phyloP scores from a whole-genome alignment of 208 protist species.

The Zelonia costaricensis region DNA sequence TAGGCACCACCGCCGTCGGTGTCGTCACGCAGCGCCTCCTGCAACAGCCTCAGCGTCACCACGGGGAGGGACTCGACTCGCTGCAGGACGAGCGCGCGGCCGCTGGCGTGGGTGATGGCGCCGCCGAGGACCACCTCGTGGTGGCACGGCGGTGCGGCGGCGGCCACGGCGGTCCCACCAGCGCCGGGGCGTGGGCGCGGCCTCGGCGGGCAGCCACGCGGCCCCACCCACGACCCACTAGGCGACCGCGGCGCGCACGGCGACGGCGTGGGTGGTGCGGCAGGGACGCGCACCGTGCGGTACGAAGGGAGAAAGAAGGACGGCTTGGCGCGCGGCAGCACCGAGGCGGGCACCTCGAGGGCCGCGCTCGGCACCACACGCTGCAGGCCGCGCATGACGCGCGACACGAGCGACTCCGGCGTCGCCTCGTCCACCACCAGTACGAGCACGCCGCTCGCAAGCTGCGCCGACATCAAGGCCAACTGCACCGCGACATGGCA shows the following conservation, averaged over 20 bases:
- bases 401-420: slow-evolving; percentile 12
- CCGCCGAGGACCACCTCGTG: slow-evolving; percentile 36
- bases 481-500: slow-evolving; percentile 36
- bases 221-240: too few relatives aligned
- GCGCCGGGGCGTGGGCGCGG: too few relatives aligned
- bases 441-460: slow-evolving; percentile 28
- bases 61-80: slow-evolving; percentile 30
- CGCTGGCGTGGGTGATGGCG: slow-evolving; percentile 29
- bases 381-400: slow-evolving; percentile 18
- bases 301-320: slow-evolving; percentile 44
- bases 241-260: neutral
- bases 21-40: slow-evolving; percentile 28
- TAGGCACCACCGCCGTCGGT: too few relatives aligned
- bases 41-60: slow-evolving; percentile 41
- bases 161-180: neutral
- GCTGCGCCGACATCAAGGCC: slow-evolving; percentile 41
- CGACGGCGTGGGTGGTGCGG: neutral
- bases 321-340: slow-evolving; percentile 12
- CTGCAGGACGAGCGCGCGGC: slow-evolving; percentile 35
- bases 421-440: slow-evolving; percentile 37
- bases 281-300: slow-evolving; percentile 1
- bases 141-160: slow-evolving; percentile 13
- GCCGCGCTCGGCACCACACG: slow-evolving; percentile 11
- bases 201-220: too few relatives aligned
- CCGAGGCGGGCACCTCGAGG: slow-evolving; percentile 10